Evolutionary conservation across 1,284 basidiomycete species (phyloP), one percentile per base, ranked within the genome.

Genomic region (Microbotryomycetes sp.): DNA sequence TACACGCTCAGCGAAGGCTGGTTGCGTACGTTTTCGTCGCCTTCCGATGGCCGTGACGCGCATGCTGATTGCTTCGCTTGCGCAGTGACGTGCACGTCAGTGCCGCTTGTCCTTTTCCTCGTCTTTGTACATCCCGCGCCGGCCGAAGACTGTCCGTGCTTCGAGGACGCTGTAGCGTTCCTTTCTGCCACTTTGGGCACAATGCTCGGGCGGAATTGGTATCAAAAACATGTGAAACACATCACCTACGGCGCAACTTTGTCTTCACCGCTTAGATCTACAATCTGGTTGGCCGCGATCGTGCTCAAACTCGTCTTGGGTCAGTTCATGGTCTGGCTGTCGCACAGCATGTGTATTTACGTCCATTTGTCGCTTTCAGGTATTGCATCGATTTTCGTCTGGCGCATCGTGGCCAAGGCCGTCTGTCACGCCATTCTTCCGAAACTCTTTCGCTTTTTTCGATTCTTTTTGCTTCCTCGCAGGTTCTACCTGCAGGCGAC

Each of bases 121-220:
- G 87, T 96, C 5, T 87, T 91, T 73, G 87, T 77, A 65, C 93
- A 97, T 73, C 92, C 93, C 0, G 88, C 92, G 71, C 76, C 78
- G 5, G 70, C 96, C 1, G 92, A 97, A 63, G 91, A 96, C 72
- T 97, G 94, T 72, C 96, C 94, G 0, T 97, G 94, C 76, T 98
- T 97, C 75, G 94, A 97, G 75, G 94, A 98, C 72, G 90, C 92
- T 4, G 94, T 97, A 57, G 92, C 94, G 0, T 89, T 94, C 70
- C 78, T 90, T 24, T 86, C 89, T 13, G 91, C 93, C 48, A 81
- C 89, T 16, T 79, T 89, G 56, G 94, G 94, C 21, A 78, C 81
- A n/a, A 78, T 83, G 23, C 73, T 92, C 1, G 84, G 84, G 0
- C 79, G 82, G 55, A 91, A 89, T 85, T 79, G 79, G 54, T 50